Evolutionary conservation across 1,139 yeast species (phyloP).

Genomic region (Sugiyamaella grinbergsii): DNA sequence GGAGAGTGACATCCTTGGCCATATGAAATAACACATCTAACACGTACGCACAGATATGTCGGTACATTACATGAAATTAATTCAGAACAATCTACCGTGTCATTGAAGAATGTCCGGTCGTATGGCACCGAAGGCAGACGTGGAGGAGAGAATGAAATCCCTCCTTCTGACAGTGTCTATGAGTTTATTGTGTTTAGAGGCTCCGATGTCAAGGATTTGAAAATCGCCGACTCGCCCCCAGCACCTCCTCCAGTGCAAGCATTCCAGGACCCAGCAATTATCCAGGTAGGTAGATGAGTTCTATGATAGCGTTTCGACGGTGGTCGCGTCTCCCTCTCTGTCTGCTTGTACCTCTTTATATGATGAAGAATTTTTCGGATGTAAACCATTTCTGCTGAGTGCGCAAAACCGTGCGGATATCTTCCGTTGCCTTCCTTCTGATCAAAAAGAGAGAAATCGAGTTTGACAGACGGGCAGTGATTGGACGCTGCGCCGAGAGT

Average conservation of each 20-base stretch:
- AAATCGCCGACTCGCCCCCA: slow-evolving; percentile 64
- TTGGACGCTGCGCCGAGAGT: neutral
- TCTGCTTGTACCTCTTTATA: slow-evolving; percentile 1
- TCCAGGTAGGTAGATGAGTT: slow-evolving; percentile 39
- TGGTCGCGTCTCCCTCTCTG: neutral
- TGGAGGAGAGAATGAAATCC: slow-evolving; percentile 69
- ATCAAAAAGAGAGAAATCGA: slow-evolving; percentile 21
- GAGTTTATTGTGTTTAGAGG: slow-evolving; percentile 89
- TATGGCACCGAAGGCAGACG: slow-evolving; percentile 94
- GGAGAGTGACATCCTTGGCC: no score
- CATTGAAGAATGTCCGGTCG: slow-evolving; percentile 77
- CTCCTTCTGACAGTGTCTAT: slow-evolving; percentile 71
- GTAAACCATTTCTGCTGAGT: slow-evolving; percentile 35
- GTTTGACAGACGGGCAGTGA: no score
- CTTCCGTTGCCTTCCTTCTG: slow-evolving; percentile 52
- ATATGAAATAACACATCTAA: slow-evolving; percentile 1
- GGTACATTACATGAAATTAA: slow-evolving; percentile 86
- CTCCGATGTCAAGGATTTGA: slow-evolving; percentile 86
- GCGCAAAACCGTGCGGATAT: slow-evolving; percentile 44
- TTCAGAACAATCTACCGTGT: slow-evolving; percentile 89
- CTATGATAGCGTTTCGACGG: no score
- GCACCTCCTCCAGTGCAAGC: slow-evolving; percentile 30
- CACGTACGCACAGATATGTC: slow-evolving; percentile 56
- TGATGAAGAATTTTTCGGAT: slow-evolving; percentile 42
- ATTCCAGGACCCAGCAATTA: slow-evolving; percentile 41